Conservation (phyloP, 768 basidiomycete species). For the Symmetrospora coprosmae region DNA sequence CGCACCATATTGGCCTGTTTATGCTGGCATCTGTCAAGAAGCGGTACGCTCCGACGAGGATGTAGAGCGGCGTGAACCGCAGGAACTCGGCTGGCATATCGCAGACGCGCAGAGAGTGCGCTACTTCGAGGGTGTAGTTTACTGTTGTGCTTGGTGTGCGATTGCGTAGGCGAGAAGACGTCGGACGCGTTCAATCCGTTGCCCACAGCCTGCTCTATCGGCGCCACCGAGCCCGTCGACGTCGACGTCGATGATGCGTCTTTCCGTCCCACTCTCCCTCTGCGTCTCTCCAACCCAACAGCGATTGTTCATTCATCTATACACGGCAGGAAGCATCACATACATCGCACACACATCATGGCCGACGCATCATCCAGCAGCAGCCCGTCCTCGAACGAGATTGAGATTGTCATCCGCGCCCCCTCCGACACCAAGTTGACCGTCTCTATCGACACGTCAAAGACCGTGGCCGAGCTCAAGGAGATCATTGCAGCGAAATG, state of each 20-base stretch:
- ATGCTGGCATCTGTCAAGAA: slow-evolving; percentile 20
- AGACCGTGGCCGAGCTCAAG: slow-evolving; percentile 83
- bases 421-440: slow-evolving; percentile 68
- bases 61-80: slow-evolving; percentile 37
- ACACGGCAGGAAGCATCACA: background rate
- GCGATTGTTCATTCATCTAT: too few species aligned
- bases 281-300: too few species aligned
- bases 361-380: slow-evolving; percentile 8
- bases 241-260: too few species aligned
- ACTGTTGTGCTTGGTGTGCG: too few species aligned
- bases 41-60: slow-evolving; percentile 31
- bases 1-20: slow-evolving; percentile 24
- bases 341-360: background rate
- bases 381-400: background rate
- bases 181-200: too few species aligned
- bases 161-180: too few species aligned
- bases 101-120: background rate
- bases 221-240: too few species aligned
- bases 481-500: slow-evolving; percentile 69
- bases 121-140: too few species aligned
- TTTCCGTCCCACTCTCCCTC: too few species aligned
- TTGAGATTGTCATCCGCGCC: slow-evolving; percentile 38
- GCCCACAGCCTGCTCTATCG: too few species aligned
- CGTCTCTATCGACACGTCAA: slow-evolving; percentile 62
- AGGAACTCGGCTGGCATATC: slow-evolving; percentile 39